A percentile compares a stretch with the other conserved stretches of the same genome.
phyloP scores from a whole-genome alignment of 306 rosid species.

The Phaseolus lunatus region DNA sequence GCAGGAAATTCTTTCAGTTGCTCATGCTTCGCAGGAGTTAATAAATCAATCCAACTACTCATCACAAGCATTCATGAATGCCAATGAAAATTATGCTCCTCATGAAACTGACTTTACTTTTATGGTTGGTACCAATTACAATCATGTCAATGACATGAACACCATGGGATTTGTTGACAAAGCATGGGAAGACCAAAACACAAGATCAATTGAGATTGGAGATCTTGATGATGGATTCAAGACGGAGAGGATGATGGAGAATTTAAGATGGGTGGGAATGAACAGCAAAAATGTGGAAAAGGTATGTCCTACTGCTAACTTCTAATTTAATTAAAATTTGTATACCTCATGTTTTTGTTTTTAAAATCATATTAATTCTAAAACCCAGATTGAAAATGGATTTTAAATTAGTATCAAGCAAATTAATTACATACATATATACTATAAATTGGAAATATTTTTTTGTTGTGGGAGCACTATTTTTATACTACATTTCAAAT shows the following conservation, averaged over 20 bases:
- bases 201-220: constrained; percentile 65
- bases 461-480: no score
- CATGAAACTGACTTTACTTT: constrained; percentile 68
- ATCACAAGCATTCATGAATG: constrained; percentile 51
- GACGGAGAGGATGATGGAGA: constrained; percentile 62
- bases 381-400: background rate
- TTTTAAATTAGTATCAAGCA: background rate
- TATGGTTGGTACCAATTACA: constrained; percentile 55
- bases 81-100: constrained; percentile 50
- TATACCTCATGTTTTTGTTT: background rate
- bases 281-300: constrained; percentile 67
- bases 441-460: background rate
- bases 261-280: constrained; percentile 92
- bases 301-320: constrained; percentile 53
- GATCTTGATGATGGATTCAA: constrained; percentile 65
- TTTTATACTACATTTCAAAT: no score
- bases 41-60: constrained; percentile 58
- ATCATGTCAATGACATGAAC: constrained; percentile 48
- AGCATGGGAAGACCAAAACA: constrained; percentile 66
- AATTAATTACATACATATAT: background rate
- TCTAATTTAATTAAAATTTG: background rate
- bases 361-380: background rate
- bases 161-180: constrained; percentile 57
- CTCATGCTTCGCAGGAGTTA: constrained; percentile 82
- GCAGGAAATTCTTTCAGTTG: constrained; percentile 94